Evolutionary conservation across 768 basidiomycete species (phyloP), one percentile per base, ranked within the genome.

Genomic region (Lentinula sp.): DNA sequence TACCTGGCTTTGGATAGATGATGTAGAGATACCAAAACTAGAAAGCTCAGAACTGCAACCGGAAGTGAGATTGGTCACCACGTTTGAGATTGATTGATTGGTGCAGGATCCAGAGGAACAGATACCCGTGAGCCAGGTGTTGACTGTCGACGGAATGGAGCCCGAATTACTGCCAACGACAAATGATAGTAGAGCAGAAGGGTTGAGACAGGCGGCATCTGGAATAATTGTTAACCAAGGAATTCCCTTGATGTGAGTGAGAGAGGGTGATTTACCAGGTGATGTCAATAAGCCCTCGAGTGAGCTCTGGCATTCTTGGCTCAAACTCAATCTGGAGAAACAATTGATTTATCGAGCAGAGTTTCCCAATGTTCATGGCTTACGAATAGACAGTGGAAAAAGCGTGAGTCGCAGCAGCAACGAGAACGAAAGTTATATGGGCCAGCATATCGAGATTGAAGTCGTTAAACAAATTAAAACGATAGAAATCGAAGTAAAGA

Each of bases 91-190:
- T 9, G 80, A 79, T n/a, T 68, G 68, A 59, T 85, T 84, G 63
- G 72, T 76, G 68, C 86, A 87, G 1, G 80, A 69, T 3, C 72
- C 69, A 37, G 74, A 71, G 52, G 74, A 63, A 67, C 86, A 87
- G 61, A 82, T 18, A 48, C 80, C 79, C 9, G 69, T 74, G 40
- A 85, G 68, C 84, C 84, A 84, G 46, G 58, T 75, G 69, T 81
- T 73, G 60, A 87, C 59, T 6, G 80, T 71, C 1, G 70, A 63
- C 37, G 80, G 66, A 56, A 80, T 43, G 0, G 78, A 78, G 11
- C 70, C 67, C 28, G 61, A 23, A 60, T 63, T 43, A 3, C 70
- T 66, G 42, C 69, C 68, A 23, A 70, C 4, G 4, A 62, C 67
- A 42, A 78, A 65, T 5, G 68, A 68, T 8, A 69, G 62, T 31